These are phyloP conservation scores for Scheffersomyces stambukii DNA, from an alignment of 1,139 yeast species.

Conservation along the genomic window DNA sequence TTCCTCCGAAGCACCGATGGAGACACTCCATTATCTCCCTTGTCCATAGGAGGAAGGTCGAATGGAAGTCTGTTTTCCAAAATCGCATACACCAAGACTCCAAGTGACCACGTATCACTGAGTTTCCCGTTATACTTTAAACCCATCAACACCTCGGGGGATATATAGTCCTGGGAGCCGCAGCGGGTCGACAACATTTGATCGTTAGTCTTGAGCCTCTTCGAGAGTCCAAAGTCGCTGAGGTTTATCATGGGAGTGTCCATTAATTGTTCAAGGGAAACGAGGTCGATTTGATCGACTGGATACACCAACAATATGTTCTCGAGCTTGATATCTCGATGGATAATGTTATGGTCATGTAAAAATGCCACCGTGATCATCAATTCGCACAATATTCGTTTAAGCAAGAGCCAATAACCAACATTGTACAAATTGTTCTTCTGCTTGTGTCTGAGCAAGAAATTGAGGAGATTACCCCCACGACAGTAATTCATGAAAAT, in stretches of 20 bases:
- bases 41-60: slow-evolving; percentile 54
- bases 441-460: slow-evolving; percentile 36
- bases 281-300: slow-evolving; percentile 13
- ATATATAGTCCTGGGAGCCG: slow-evolving; percentile 93
- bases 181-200: slow-evolving; percentile 80
- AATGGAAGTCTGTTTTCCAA: slow-evolving; percentile 87
- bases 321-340: slow-evolving; percentile 85
- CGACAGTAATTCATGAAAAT: slow-evolving; percentile 71
- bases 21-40: slow-evolving; percentile 24
- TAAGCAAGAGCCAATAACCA: slow-evolving; percentile 42
- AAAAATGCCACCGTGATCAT: slow-evolving; percentile 68
- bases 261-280: slow-evolving; percentile 4
- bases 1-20: slow-evolving; percentile 49
- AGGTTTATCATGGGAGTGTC: slow-evolving; percentile 47
- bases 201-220: slow-evolving; percentile 52
- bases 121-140: slow-evolving; percentile 84
- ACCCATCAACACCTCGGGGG: slow-evolving; percentile 91
- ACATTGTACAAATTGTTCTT: slow-evolving; percentile 13
- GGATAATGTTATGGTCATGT: slow-evolving; percentile 66
- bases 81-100: slow-evolving; percentile 80
- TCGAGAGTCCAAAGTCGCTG: slow-evolving; percentile 87
- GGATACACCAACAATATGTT: slow-evolving; percentile 55
- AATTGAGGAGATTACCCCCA: slow-evolving; percentile 81
- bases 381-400: slow-evolving; percentile 65
- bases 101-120: slow-evolving; percentile 92